Evolutionary conservation across 2,329 filamentous ascomycete species (phyloP), one percentile per base, ranked within the genome.

Genomic region (Mollisiaceae sp.): DNA sequence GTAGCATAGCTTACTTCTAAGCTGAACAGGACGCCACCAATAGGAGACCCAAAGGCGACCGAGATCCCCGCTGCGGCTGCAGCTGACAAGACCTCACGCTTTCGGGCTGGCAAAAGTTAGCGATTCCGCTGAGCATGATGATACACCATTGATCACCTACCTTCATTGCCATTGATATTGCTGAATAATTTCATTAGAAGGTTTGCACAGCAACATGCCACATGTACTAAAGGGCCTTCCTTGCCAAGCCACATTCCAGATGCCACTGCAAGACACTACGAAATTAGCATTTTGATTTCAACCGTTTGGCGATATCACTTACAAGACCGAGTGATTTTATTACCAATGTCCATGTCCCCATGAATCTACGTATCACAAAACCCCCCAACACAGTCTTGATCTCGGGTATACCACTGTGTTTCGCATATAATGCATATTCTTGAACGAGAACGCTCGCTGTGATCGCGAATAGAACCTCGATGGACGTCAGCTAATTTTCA

Each of bases 201-300:
- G 75, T 96, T 97, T 56, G 94, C 93, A 76, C 94, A 97, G 78
- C 95, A 98, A 79, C 95, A 98, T 66, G 94, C 94, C 24, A 98
- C 94, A 78, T 99, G 94, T 6, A 99, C 94, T 43, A 98, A 81
- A 0, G 94, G 94, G 1, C 94, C 94, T 82, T 99, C 94, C 78
- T 98, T 98, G 38, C 94, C 94, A 15, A 98, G 82, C 94, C 95
- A 98, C 83, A 99, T 89, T 59, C 94, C 94, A 6, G 94, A 97
- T 70, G 92, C 92, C 54, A 97, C 94, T 52, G 94, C 91, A 41
- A 98, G 86, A 77, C 93, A 94, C 88, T 96, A 66, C 14, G 2
- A 72, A 52, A 76, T 76, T 65, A 75, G 75, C 64, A 41, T 66
- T 35, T 47, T 5, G 11, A 38, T n/a, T 27, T 18, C 4, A 8